Percentiles rank a stretch among this genome's conserved stretches.
These are phyloP conservation scores for Penicillium riverlandense DNA, from an alignment of 495 filamentous ascomycete genomes.

Conservation along the genomic window DNA sequence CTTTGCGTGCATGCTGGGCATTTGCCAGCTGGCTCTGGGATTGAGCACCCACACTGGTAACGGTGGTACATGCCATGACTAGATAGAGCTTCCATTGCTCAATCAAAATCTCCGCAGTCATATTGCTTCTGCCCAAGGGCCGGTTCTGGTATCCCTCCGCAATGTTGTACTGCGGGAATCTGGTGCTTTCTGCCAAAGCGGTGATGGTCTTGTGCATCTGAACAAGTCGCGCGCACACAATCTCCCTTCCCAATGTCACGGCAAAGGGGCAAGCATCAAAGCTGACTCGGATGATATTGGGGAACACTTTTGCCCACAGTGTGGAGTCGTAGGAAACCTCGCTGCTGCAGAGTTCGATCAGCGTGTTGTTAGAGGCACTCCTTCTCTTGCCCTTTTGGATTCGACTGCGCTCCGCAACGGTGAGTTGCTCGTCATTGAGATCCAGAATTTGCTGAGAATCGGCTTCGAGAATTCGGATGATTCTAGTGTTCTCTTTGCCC, in stretches of 20 bases:
- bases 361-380: constrained; percentile 73
- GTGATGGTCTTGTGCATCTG: constrained; percentile 86
- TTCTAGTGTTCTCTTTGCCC: constrained; percentile 67
- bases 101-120: constrained; percentile 78
- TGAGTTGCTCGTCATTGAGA: constrained; percentile 86
- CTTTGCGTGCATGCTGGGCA: constrained; percentile 77
- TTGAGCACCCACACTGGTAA: constrained; percentile 72
- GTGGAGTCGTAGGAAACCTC: constrained; percentile 92
- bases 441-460: constrained; percentile 84
- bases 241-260: constrained; percentile 80
- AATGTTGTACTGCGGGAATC: constrained; percentile 51
- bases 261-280: constrained; percentile 88
- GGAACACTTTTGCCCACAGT: constrained; percentile 96
- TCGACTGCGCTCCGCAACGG: constrained; percentile 85
- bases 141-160: constrained; percentile 44
- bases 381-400: constrained; percentile 85
- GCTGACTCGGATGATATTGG: constrained; percentile 85
- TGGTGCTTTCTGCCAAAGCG: constrained; percentile 64
- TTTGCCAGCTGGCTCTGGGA: constrained; percentile 50
- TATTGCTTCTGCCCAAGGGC: constrained; percentile 51
- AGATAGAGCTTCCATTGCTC: constrained; percentile 99
- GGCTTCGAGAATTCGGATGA: constrained; percentile 88
- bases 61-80: constrained; percentile 91
- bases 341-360: constrained; percentile 92
- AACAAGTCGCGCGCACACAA: constrained; percentile 82